These are phyloP conservation scores for Coemansia sp. DNA, from an alignment of 192 early-diverging fungal species.

Conservation along the genomic window DNA sequence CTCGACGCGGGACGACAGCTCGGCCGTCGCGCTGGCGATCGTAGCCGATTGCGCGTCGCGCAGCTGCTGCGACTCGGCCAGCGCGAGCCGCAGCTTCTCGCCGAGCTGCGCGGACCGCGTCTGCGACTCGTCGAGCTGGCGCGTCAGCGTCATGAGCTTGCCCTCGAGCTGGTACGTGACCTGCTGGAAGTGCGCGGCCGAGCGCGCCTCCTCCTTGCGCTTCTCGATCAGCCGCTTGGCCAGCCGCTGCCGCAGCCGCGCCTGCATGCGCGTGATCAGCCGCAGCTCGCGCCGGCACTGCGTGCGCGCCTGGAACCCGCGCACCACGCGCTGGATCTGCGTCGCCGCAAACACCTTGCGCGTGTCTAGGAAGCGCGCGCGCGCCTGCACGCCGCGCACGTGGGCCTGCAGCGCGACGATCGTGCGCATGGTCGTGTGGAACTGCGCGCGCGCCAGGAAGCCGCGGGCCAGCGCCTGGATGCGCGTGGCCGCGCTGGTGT, in stretches of 20 bases:
- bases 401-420: conserved; percentile 65
- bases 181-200: conserved; percentile 91
- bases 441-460: conserved; percentile 56
- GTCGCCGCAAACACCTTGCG: conserved; percentile 69
- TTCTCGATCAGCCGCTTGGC: conserved; percentile 69
- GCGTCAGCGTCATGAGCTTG: conserved; percentile 95
- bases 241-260: conserved; percentile 68
- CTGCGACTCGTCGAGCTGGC: conserved; percentile 65
- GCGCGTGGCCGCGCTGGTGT: no score
- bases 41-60: conserved; percentile 14
- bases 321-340: conserved; percentile 72
- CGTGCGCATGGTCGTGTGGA: conserved; percentile 36
- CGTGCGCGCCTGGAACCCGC: conserved; percentile 65
- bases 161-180: conserved; percentile 90
- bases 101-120: conserved; percentile 61
- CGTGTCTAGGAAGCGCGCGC: conserved; percentile 55
- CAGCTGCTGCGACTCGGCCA: conserved; percentile 17
- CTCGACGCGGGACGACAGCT: conserved; percentile 19
- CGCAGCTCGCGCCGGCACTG: conserved; percentile 54
- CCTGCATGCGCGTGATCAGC: conserved; percentile 77
- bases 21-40: conserved; percentile 7
- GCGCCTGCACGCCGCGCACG: conserved; percentile 66
- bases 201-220: conserved; percentile 81
- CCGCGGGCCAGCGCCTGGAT: no score
- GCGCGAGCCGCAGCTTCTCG: conserved; percentile 45